Evolutionary conservation across 2,329 filamentous ascomycete genomes (phyloP).

Genomic region (Fusarium solani-melongenae): DNA sequence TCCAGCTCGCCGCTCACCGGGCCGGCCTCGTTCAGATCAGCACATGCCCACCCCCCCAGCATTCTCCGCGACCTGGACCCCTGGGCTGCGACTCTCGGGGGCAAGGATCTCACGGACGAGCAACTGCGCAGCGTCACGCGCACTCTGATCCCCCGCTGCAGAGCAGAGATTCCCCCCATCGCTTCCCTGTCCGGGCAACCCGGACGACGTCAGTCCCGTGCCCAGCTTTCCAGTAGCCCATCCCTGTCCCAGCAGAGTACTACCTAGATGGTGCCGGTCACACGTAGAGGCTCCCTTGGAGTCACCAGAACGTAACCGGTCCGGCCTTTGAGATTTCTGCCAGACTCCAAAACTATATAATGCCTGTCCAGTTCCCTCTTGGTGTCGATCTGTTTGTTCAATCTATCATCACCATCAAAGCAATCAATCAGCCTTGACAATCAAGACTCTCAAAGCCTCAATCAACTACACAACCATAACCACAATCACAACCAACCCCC

Average conservation of each 20-base stretch:
- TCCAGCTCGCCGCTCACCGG: slow-evolving; percentile 26
- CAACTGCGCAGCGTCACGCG: slow-evolving; percentile 17
- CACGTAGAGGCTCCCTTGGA: slow-evolving; percentile 13
- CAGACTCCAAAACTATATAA: slow-evolving; percentile 21
- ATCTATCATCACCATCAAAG: slow-evolving; percentile 5
- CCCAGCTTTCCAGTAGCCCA: slow-evolving; percentile 9
- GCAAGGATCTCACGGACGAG: not conserved
- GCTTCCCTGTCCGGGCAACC: slow-evolving; percentile 13
- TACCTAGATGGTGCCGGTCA: slow-evolving; percentile 25
- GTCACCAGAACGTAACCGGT: slow-evolving; percentile 28
- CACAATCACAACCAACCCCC: not conserved
- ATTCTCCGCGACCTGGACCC: not conserved
- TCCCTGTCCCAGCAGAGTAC: slow-evolving; percentile 10
- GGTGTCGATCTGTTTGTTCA: not conserved
- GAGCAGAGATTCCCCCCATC: not conserved
- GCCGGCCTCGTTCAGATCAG: slow-evolving; percentile 27
- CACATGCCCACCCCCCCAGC: slow-evolving; percentile 23
- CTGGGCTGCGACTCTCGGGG: not conserved
- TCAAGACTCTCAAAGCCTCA: not conserved
- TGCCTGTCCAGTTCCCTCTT: not conserved
- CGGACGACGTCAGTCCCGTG: slow-evolving; percentile 30
- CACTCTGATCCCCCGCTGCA: slow-evolving; percentile 18
- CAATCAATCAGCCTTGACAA: slow-evolving; percentile 2
- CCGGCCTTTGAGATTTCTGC: slow-evolving; percentile 11
- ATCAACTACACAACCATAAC: not conserved